Percentiles rank a stretch among this genome's conserved stretches.
Conservation (phyloP, 2,329 filamentous ascomycete species). For the Rugonectria rugulosa region DNA sequence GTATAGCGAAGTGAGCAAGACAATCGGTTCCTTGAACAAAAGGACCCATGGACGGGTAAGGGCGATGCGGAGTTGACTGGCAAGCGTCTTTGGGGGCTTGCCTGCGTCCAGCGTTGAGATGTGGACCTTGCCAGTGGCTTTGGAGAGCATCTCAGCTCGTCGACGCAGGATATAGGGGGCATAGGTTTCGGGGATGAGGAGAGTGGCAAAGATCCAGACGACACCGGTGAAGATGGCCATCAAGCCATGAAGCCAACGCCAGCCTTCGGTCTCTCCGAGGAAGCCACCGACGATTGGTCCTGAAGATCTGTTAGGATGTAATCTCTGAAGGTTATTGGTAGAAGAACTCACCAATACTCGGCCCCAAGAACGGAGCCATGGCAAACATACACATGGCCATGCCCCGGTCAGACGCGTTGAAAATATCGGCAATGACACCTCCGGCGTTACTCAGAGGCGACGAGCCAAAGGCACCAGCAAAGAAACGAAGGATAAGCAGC, state of each 20-base stretch:
- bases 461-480: constrained; percentile 6
- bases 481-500: constrained; percentile 4
- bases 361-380: constrained; percentile 8
- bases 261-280: constrained; percentile 4
- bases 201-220: neutral
- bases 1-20: constrained; percentile 2
- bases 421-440: constrained; percentile 5
- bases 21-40: constrained; percentile 2
- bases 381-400: constrained; percentile 2
- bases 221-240: constrained; percentile 5
- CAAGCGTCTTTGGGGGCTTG: neutral
- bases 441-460: constrained; percentile 1
- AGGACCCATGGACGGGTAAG: constrained; percentile 6
- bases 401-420: neutral
- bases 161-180: neutral
- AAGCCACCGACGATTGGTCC: constrained; percentile 6
- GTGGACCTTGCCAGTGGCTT: constrained; percentile 1
- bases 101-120: constrained; percentile 6
- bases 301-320: neutral
- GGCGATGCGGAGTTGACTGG: neutral
- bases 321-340: neutral
- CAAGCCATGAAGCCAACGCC: constrained; percentile 8
- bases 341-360: neutral
- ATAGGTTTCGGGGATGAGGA: constrained; percentile 1
- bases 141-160: neutral